Evolutionary conservation across 805 yeast genomes (phyloP).

Genomic region (Cyberlindnera euphorbiae): DNA sequence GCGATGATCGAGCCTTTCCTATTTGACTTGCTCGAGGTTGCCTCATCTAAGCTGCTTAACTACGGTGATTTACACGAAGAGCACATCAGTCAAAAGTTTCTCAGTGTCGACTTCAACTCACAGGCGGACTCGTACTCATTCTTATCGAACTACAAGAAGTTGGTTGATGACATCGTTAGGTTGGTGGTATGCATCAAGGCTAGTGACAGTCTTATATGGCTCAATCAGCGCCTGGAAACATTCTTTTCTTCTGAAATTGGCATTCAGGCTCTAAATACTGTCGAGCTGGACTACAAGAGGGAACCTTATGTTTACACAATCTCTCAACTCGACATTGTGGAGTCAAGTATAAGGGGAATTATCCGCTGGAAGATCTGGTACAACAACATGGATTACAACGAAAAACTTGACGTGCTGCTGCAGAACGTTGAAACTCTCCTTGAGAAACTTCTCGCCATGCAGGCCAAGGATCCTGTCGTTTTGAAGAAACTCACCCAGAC

Average conservation of each 20-base stretch:
- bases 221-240: conserved; percentile 62
- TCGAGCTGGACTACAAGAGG: conserved; percentile 49
- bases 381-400: conserved; percentile 46
- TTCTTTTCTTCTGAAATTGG: conserved; percentile 75
- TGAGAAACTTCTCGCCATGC: conserved; percentile 68
- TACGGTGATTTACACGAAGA: conserved; percentile 66
- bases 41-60: conserved; percentile 74
- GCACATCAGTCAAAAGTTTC: conserved; percentile 55
- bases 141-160: conserved; percentile 71
- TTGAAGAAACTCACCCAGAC: conserved; percentile 86
- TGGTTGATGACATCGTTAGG: conserved; percentile 87
- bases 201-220: conserved; percentile 75
- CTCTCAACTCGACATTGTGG: conserved; percentile 81
- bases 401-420: conserved; percentile 46
- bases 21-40: conserved; percentile 65
- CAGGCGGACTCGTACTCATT: conserved; percentile 74
- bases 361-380: conserved; percentile 97
- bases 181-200: conserved; percentile 83
- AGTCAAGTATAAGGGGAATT: conserved; percentile 86
- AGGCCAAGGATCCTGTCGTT: conserved; percentile 73
- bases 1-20: conserved; percentile 49
- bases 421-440: conserved; percentile 64
- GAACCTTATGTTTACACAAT: conserved; percentile 74
- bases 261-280: conserved; percentile 49
- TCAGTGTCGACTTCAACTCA: conserved; percentile 87